These are phyloP conservation scores for Decorospora gaudefroyi DNA, from an alignment of 2,329 filamentous ascomycete species.

Conservation along the genomic window DNA sequence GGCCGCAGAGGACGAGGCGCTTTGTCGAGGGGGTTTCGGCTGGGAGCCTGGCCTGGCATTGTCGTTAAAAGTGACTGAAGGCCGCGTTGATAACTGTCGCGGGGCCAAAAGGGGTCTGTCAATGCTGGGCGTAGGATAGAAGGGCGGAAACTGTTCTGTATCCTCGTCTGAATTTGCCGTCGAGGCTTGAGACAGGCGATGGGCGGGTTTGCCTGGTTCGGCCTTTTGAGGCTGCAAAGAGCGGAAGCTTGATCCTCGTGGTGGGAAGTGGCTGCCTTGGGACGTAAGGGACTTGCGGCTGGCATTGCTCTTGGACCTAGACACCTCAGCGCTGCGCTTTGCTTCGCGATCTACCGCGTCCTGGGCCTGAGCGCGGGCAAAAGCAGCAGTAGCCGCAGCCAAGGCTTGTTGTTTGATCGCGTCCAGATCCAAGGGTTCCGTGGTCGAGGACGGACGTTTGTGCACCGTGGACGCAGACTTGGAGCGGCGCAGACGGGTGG, in stretches of 20 bases:
- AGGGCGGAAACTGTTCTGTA: conserved; percentile 29
- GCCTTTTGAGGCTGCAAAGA: conserved; percentile 25
- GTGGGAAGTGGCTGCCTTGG: conserved; percentile 47
- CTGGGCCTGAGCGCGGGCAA: conserved; percentile 37
- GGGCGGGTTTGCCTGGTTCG: conserved; percentile 12
- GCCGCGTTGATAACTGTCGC: conserved; percentile 26
- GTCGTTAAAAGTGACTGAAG: conserved; percentile 30
- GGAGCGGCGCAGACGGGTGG: conserved; percentile 45
- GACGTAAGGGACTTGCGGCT: conserved; percentile 41
- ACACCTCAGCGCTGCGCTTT: conserved; percentile 26
- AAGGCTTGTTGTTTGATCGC: conserved; percentile 44
- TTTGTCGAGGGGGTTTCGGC: conserved; percentile 28
- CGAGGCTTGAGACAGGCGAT: conserved; percentile 17
- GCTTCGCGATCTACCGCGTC: conserved; percentile 20
- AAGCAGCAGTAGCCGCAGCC: conserved; percentile 47
- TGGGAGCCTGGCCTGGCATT: conserved; percentile 35
- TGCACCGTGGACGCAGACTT: conserved; percentile 45
- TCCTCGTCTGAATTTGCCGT: conserved; percentile 10
- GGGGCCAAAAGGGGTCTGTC: conserved; percentile 13
- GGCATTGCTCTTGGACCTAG: conserved; percentile 41
- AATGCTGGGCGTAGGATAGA: conserved; percentile 21
- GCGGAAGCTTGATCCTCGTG: conserved; percentile 38
- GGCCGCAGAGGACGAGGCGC: conserved; percentile 31
- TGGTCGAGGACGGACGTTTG: conserved; percentile 21
- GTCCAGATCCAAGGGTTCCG: conserved; percentile 34